Base-by-base conservation (phyloP, 139 green algal genomes). In the Chlorella vulgaris region DNA sequence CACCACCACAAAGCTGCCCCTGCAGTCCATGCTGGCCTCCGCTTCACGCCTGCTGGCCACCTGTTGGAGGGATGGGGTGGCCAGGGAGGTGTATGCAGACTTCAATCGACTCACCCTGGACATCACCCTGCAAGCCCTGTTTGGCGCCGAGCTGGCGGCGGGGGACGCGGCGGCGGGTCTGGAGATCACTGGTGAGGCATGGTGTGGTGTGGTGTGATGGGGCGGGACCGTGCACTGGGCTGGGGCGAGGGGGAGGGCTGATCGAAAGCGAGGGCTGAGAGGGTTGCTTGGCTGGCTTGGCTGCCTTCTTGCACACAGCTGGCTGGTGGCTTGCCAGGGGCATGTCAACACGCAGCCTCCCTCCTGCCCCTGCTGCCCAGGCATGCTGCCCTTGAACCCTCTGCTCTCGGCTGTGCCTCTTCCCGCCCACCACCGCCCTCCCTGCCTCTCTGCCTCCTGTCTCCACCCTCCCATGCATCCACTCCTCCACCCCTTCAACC, bases 51-150 rank as follows among this genome's bases (percentile, higher is more conserved):
- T 91, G 78, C 50, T 91, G 21, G 3, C 31, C 2, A 8, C 24
- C 3, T 43, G 53, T 10, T 94, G 90, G 92, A 13, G 36, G 6
- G 29, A 35, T 18, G 68, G 82, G 22, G 39, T 35, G 29, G 63
- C 70, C 21, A 81, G 90, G 6, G 88, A 94, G 53, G 50, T 94
- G 31, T 94, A 95, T 58, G 74, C 78, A 10, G 94, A 98, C 83
- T 97, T 97, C 88, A 98, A 98, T 69, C 70, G 86, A 47, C 89
- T 98, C 8, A 98, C 94, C 0, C 89, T 98, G 31, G 63, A 83
- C 7, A 91, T 97, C 55, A 94, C 91, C 8, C 82, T 92, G 13
- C 82, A 86, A n/a, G 93, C 93, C 22, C 82, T 98, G 31, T 98
- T 98, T 83, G 93, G 94, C 0, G 60, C 47, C 22, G 42, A 77